These are phyloP conservation scores for Knoxdaviesia proteae DNA, from an alignment of 2,329 filamentous ascomycete genomes.

Conservation along the genomic window DNA sequence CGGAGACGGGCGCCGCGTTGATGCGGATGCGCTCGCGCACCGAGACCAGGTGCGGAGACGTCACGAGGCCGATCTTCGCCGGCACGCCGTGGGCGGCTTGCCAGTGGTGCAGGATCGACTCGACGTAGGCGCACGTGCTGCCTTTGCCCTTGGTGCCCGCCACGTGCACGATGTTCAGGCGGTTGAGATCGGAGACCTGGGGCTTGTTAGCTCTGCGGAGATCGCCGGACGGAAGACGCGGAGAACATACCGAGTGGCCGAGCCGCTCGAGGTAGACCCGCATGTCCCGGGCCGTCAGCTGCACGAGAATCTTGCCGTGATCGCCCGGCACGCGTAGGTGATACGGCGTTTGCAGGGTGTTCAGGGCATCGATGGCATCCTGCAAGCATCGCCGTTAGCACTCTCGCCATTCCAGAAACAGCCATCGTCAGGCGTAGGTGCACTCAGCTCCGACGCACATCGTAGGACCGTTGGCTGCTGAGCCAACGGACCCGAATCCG, in stretches of 20 bases:
- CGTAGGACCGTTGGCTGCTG: too few species aligned
- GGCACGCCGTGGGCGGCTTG: slow-evolving; percentile 14
- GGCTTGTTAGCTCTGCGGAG: background rate
- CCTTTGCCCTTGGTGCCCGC: slow-evolving; percentile 64
- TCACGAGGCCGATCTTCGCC: slow-evolving; percentile 40
- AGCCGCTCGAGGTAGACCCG: slow-evolving; percentile 54
- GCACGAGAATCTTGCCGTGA: slow-evolving; percentile 5
- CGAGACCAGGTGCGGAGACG: slow-evolving; percentile 45
- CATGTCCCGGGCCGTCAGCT: slow-evolving; percentile 56
- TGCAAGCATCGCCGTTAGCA: slow-evolving; percentile 13
- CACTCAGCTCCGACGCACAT: too few species aligned
- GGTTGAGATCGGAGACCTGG: slow-evolving; percentile 26
- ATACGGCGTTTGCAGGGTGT: slow-evolving; percentile 79
- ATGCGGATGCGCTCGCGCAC: slow-evolving; percentile 48
- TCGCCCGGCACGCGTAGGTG: slow-evolving; percentile 46
- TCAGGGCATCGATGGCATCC: slow-evolving; percentile 73
- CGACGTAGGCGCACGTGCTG: slow-evolving; percentile 47
- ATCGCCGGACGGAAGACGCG: background rate
- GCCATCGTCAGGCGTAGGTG: too few species aligned
- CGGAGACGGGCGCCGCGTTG: slow-evolving; percentile 33
- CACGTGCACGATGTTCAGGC: slow-evolving; percentile 48
- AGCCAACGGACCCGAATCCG: too few species aligned
- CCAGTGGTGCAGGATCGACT: slow-evolving; percentile 37
- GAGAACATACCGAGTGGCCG: slow-evolving; percentile 42
- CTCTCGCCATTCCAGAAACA: too few species aligned